Base-by-base conservation (phyloP, 2,329 filamentous ascomycete genomes). In the Fusarium liriodendri region DNA sequence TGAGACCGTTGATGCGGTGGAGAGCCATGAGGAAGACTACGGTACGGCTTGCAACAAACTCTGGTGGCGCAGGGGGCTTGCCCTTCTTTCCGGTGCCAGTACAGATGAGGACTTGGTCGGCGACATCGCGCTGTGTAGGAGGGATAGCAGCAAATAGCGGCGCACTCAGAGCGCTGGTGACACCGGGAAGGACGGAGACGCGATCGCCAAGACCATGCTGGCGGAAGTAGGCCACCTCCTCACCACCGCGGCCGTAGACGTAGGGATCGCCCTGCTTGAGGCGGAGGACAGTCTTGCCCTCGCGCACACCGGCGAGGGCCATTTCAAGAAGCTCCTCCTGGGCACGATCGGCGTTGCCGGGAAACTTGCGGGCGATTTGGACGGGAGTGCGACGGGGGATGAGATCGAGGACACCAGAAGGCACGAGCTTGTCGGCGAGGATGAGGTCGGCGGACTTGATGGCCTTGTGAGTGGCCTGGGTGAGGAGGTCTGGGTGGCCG, bases 251-350 rank as follows among this genome's bases (percentile, higher is more conserved):
- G 42, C 97, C 97, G 83, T 98, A 99, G 42, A 99, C 90, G 83
- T 97, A 99, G 0, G 97, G 97, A 79, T 99, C 97, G 54, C 97
- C 97, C 82, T 99, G 97, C 85, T 99, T 99, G 52, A 99, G 87
- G 4, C 97, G 90, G 37, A 99, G 87, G 0, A 99, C 97, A 1
- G 90, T 93, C 80, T 94, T 91, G 14, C 97, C 97, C 22, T 83
- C 83, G 6, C 78, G 80, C 18, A 87, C 86, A 3, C 91, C 95
- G 4, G 90, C 89, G 3, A 98, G 86, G 0, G 95, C 97, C 77
- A 94, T 88, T 62, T 91, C 88, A 4, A 97, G 89, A 6, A 99
- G 90, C 83, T 99, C 97, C 79, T 95, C 91, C 81, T 99, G 97
- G 0, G 97, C 97, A 52, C 91, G 91, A 77, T 99, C 97, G 45